Evolutionary conservation across 2,329 filamentous ascomycete species (phyloP), one percentile per base, ranked within the genome.

Genomic region (Dendryphion nanum): DNA sequence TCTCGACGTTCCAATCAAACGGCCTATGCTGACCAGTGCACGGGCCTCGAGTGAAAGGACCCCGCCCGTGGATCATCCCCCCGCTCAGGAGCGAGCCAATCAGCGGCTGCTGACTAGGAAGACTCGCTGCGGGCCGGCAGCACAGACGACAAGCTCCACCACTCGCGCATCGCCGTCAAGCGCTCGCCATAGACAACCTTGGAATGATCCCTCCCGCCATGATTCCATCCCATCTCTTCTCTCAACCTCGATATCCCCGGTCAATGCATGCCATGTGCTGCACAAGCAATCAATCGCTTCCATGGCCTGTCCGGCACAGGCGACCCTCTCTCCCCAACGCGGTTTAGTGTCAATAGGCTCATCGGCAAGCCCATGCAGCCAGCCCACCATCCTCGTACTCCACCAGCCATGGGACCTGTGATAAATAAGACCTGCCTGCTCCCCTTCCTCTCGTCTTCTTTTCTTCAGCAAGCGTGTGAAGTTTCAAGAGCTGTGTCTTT

Each of bases 391-490:
- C 31, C 18, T 10, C 31, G 44, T 42, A 21, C 45, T 37, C 45
- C 50, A 44, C 45, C 48, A 52, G 47, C 41, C 43, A 41, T 37
- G 42, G 33, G 40, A 48, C 44, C 35, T 43, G 44, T 49, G 48
- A 57, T 61, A 64, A 54, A 64, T 64, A 64, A 57, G 54, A 48
- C 44, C 45, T 40, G 37, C 10, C 46, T 37, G 40, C 32, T 40
- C 52, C 54, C 59, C 52, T 46, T 44, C 45, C 53, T 55, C 55
- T 53, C 23, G 23, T 45, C 55, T 63, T 61, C 57, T 56, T 62
- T 58, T 70, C 67, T 69, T 66, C 68, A 74, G 71, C 71, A 73
- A 74, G 71, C 67, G 57, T 71, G 68, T 72, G 63, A 72, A 72
- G 45, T 63, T 64, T 55, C 50, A 53, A 70, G 71, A 73, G 69